A percentile compares a stretch with the other conserved stretches of the same genome.
phyloP scores from a whole-genome alignment of 2,329 filamentous ascomycete genomes.

The Calonectria hawksworthii region DNA sequence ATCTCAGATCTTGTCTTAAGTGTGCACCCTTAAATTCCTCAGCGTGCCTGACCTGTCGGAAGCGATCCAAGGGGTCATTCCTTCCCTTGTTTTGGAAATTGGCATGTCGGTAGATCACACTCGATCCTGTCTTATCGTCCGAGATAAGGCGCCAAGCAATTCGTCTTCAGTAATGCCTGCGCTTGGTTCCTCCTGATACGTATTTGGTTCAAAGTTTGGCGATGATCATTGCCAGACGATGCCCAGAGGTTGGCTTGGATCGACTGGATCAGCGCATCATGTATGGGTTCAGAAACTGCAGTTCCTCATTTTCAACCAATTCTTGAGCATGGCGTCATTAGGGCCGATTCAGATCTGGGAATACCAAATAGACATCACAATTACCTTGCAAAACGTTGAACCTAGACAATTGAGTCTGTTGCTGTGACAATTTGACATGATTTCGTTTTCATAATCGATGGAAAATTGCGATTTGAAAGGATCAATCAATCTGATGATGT shows the following conservation, averaged over 20 bases:
- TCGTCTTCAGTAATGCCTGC: background rate
- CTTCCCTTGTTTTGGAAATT: background rate
- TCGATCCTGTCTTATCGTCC: background rate
- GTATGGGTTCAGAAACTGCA: background rate
- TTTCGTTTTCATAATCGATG: background rate
- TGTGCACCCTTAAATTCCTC: background rate
- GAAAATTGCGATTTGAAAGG: background rate
- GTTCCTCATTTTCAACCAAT: background rate
- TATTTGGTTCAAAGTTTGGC: background rate
- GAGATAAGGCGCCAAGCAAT: background rate
- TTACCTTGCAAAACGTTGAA: background rate
- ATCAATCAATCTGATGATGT: background rate
- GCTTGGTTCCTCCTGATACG: background rate
- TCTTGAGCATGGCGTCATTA: background rate
- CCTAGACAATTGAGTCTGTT: background rate
- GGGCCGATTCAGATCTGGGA: background rate
- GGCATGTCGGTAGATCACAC: background rate
- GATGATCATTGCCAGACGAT: background rate
- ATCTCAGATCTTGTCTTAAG: background rate
- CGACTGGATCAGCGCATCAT: background rate
- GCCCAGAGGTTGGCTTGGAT: background rate
- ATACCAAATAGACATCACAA: background rate
- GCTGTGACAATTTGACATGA: background rate
- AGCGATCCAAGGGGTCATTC: background rate
- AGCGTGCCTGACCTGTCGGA: background rate